Base-by-base conservation (phyloP, 2,329 filamentous ascomycete species). In the Dryadomyces sulphureus region DNA sequence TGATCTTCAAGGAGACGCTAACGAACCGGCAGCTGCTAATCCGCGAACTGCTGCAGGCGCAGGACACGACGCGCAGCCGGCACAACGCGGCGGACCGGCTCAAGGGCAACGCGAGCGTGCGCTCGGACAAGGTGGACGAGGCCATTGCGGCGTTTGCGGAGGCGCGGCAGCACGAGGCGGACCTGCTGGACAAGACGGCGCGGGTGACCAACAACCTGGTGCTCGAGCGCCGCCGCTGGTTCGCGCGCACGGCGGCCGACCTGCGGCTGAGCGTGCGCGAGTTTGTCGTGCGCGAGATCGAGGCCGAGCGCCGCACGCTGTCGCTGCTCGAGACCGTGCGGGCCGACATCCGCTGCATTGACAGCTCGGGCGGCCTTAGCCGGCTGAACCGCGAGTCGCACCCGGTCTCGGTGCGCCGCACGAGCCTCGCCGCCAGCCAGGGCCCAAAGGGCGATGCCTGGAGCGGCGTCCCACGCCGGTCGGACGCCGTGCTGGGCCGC, bases 401-500 rank as follows among this genome's bases (percentile, higher is more conserved):
- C 60, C 90, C 92, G 2, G 66, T 79, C 5, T 48, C 53, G 27
- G 62, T 68, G 49, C 77, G 92, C 46, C 79, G 90, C 50, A 65
- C 81, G 22, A 90, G 79, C 62, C 65, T 95, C 53, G 84, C 85
- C 16, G 84, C 85, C 41, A 92, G 84, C 56, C 92, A 98, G 64
- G 92, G 92, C 0, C 90, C 92, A 43, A 94, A 94, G 66, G 92
- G 92, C n/a, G 92, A 98, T 62, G 83, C 92, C 16, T 98, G 92
- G 92, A 94, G 87, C 56, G 92, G 92, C 48, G 88, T 95, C 24
- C 86, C 89, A 32, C 76, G 92, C 50, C 76, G 85, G 46, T 79
- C 81, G 25, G 56, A 52, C 25, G 86, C 94, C 55, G 81, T 79
- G n/a, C 82, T 75, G 57, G 75, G 88, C 55, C 89, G 81, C 9